These are phyloP conservation scores for Lathyrus tuberosus DNA, from an alignment of 306 rosid species.

Conservation along the genomic window DNA sequence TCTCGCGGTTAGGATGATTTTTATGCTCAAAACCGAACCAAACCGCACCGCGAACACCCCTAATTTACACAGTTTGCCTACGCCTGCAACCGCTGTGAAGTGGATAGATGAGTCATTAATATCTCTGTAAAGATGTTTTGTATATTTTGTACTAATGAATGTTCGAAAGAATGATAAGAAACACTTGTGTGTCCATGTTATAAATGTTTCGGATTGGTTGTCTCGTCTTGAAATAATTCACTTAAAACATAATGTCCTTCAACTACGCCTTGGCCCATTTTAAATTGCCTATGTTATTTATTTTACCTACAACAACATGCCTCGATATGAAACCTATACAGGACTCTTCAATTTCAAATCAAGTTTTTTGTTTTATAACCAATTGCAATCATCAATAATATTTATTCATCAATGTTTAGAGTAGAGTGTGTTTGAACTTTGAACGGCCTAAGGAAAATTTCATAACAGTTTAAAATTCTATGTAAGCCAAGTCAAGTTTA, in stretches of 20 bases:
- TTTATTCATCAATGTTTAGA: too few relatives aligned
- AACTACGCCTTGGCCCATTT: neutral
- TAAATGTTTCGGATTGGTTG: slow-evolving; percentile 26
- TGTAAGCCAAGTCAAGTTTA: too few relatives aligned
- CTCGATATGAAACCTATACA: slow-evolving; percentile 1
- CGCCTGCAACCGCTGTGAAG: too few relatives aligned
- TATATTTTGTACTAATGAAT: neutral
- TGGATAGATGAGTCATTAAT: neutral
- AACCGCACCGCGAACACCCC: too few relatives aligned
- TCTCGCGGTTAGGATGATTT: too few relatives aligned
- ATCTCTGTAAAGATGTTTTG: neutral
- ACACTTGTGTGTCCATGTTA: slow-evolving; percentile 12
- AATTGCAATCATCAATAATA: too few relatives aligned
- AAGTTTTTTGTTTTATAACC: neutral
- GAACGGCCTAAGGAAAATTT: too few relatives aligned
- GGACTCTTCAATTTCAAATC: neutral
- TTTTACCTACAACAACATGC: neutral
- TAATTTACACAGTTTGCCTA: too few relatives aligned
- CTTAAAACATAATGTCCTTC: neutral
- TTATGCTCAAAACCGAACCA: too few relatives aligned
- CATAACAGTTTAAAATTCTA: too few relatives aligned
- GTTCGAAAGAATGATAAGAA: neutral
- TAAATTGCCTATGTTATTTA: slow-evolving; percentile 20
- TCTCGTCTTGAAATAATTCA: slow-evolving; percentile 8
- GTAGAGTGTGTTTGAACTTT: too few relatives aligned